phyloP scores from a whole-genome alignment of 192 early-diverging fungal species.

The Allomyces macrogynus region DNA sequence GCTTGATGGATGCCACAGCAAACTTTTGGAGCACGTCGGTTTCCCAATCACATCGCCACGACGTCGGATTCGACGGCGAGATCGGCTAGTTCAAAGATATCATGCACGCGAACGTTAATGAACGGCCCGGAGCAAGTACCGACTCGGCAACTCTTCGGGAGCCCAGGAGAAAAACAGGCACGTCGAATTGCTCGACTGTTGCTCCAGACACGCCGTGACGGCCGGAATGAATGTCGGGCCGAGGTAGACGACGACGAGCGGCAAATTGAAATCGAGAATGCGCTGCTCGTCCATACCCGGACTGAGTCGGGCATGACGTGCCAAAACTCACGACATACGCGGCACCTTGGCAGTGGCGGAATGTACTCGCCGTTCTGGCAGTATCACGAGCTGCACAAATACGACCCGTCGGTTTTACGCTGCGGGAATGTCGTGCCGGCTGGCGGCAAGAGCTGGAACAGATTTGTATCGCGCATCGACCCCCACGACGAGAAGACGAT shows the following conservation, averaged over 20 bases:
- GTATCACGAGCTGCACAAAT: no score
- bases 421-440: no score
- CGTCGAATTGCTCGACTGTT: no score
- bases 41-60: neutral
- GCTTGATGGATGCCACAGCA: neutral
- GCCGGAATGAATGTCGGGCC: neutral
- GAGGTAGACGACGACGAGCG: neutral
- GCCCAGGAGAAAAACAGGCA: neutral
- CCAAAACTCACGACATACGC: neutral
- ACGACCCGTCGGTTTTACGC: no score
- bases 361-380: neutral
- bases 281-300: neutral
- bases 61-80: neutral
- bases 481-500: no score
- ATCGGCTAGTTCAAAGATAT: neutral
- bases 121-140: neutral
- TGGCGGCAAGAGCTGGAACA: no score
- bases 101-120: neutral
- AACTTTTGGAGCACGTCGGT: neutral
- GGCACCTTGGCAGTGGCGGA: neutral
- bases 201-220: no score
- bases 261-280: neutral
- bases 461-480: no score
- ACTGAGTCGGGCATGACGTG: neutral
- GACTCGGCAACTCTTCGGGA: neutral